phyloP scores from a whole-genome alignment of 2,329 filamentous ascomycete genomes.

The Diaporthe sp. region DNA sequence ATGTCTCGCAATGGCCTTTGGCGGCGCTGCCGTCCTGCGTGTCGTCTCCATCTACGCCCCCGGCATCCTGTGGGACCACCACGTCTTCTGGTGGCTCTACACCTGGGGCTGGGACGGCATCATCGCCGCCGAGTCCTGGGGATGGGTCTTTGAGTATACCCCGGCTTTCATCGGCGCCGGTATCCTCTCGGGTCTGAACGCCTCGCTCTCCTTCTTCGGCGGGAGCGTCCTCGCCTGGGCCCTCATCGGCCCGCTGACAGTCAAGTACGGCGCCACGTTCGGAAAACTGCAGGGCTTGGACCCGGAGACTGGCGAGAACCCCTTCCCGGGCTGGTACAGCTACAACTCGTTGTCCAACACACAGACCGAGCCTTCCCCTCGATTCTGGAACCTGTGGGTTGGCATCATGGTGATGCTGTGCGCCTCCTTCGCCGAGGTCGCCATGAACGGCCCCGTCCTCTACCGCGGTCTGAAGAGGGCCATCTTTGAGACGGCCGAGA shows the following conservation, averaged over 20 bases:
- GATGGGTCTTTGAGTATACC: conserved; percentile 67
- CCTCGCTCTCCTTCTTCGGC: conserved; percentile 65
- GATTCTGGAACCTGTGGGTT: conserved; percentile 55
- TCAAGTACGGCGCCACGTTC: conserved; percentile 61
- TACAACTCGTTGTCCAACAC: conserved; percentile 46
- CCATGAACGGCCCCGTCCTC: conserved; percentile 52
- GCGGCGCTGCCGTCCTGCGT: conserved; percentile 58
- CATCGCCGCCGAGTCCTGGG: conserved; percentile 66
- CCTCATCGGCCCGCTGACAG: conserved; percentile 66
- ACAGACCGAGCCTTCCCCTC: conserved; percentile 46
- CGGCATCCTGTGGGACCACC: conserved; percentile 69
- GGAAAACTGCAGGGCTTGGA: conserved; percentile 57
- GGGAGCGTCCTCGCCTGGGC: conserved; percentile 66
- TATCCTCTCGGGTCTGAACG: conserved; percentile 69
- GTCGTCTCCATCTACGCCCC: conserved; percentile 67
- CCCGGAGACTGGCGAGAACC: conserved; percentile 37
- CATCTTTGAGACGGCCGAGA: conserved; percentile 54
- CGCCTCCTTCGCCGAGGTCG: conserved; percentile 51
- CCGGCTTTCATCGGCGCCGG: conserved; percentile 69
- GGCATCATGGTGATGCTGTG: conserved; percentile 55
- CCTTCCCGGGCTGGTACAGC: conserved; percentile 38
- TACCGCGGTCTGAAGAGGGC: conserved; percentile 55
- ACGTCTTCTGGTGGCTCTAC: conserved; percentile 63
- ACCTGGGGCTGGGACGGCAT: conserved; percentile 61
- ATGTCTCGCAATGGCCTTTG: conserved; percentile 61